Percentiles rank a stretch among this genome's conserved stretches.
Conservation (phyloP, 768 basidiomycete species). For the Xanthoconium stramineum region DNA sequence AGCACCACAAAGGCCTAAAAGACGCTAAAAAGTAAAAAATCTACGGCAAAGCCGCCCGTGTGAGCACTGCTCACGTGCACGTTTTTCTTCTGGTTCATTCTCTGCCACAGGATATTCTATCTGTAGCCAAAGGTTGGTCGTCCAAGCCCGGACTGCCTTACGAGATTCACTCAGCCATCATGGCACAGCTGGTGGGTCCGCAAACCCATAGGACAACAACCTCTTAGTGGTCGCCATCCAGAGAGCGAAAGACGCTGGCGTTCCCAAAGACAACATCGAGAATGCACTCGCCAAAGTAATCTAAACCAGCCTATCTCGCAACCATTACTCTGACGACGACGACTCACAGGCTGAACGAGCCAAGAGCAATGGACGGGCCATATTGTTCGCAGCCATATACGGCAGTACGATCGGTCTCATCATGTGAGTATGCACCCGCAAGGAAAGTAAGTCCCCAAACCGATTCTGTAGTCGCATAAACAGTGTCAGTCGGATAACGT, state of each 20-base stretch:
- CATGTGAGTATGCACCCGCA: slow-evolving; percentile 42
- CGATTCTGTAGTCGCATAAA: slow-evolving; percentile 33
- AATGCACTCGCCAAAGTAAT: slow-evolving; percentile 55
- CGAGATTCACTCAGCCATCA: neutral
- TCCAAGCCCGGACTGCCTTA: neutral
- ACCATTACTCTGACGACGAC: neutral
- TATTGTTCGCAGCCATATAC: slow-evolving; percentile 62
- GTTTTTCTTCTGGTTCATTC: neutral
- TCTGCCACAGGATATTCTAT: slow-evolving; percentile 55
- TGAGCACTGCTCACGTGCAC: slow-evolving; percentile 31
- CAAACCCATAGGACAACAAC: slow-evolving; percentile 52
- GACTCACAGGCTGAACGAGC: slow-evolving; percentile 42
- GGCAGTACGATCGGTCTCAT: slow-evolving; percentile 58
- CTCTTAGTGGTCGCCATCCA: slow-evolving; percentile 54
- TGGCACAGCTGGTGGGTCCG: slow-evolving; percentile 50
- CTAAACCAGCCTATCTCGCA: neutral
- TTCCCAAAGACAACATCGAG: slow-evolving; percentile 70
- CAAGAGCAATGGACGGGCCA: slow-evolving; percentile 45
- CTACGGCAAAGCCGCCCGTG: slow-evolving; percentile 54
- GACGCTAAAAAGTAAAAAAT: slow-evolving; percentile 58
- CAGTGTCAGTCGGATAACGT: slow-evolving; percentile 64
- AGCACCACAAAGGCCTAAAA: slow-evolving; percentile 62
- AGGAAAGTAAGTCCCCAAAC: slow-evolving; percentile 2
- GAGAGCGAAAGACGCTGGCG: slow-evolving; percentile 51
- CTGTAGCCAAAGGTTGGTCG: slow-evolving; percentile 56